phyloP scores from a whole-genome alignment of 257 asterid genomes.

The Nicotiana knightiana region DNA sequence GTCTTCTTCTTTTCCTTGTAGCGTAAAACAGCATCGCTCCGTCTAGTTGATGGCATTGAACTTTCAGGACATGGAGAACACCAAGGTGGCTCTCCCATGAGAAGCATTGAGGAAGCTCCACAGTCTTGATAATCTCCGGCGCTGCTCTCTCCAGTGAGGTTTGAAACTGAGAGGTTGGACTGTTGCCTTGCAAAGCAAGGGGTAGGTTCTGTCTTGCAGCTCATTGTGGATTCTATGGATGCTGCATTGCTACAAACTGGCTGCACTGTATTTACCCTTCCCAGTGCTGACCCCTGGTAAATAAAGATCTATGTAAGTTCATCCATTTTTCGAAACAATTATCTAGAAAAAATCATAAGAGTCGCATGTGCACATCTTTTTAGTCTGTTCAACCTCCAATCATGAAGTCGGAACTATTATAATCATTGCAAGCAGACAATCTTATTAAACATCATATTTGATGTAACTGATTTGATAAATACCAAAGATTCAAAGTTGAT shows the following conservation, averaged over 20 bases:
- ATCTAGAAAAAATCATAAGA: background rate
- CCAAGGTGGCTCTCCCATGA: conserved; percentile 73
- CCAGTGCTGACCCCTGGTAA: conserved; percentile 47
- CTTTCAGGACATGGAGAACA: conserved; percentile 55
- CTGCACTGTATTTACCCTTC: conserved; percentile 39
- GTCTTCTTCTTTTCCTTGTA: conserved; percentile 94
- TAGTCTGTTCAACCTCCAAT: background rate
- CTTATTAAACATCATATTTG: background rate
- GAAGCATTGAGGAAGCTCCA: conserved; percentile 54
- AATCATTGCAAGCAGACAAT: background rate
- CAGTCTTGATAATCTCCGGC: conserved; percentile 64
- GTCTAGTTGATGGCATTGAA: conserved; percentile 49
- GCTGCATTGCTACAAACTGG: conserved; percentile 83
- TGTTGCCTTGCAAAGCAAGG: conserved; percentile 46
- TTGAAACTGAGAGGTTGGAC: conserved; percentile 63
- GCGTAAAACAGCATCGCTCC: conserved; percentile 84
- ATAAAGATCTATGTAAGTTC: conserved; percentile 3
- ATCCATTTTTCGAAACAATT: background rate
- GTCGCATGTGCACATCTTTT: background rate
- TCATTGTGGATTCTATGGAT: conserved; percentile 63
- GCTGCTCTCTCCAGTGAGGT: conserved; percentile 53
- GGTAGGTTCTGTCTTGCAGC: conserved; percentile 83
- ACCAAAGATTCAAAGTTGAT: background rate
- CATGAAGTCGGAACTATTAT: background rate
- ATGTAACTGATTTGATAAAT: background rate